Base-by-base conservation (phyloP, 495 filamentous ascomycete genomes). In the Neurospora sp. region DNA sequence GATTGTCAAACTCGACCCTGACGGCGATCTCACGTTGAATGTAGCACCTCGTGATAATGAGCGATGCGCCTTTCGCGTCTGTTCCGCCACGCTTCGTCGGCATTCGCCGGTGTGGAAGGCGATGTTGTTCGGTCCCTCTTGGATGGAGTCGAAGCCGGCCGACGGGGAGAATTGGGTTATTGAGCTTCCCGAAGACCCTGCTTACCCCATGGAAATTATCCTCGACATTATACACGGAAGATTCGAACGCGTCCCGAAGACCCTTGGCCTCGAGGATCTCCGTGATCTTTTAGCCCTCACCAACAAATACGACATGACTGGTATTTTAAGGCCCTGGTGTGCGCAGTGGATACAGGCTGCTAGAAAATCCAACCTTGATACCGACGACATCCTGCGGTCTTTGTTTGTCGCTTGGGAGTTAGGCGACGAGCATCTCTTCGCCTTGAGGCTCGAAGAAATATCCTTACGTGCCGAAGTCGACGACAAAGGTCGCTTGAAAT, bases 281-380 rank as follows among this genome's bases (percentile, higher is more conserved):
- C 76, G 76, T 27, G 72, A 78, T 35, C 72, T 81, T 5, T 74
- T 77, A 14, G 70, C 76, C 10, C 31, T 79, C 59, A 76, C 76
- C 23, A 77, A 81, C 69, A 81, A 80, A 42, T 81, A 79, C 66
- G 76, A 77, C 73, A 75, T 78, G 72, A 42, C 75, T 12, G 75
- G 74, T 37, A 40, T 80, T 62, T 4, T 79, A 2, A 72, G 72
- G 44, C 77, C 78, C 11, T 79, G 77, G 77, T 75, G 73, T 4
- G 72, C 39, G 9, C 70, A 72, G 14, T 80, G 78, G 78, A 72
- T 72, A 66, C 3, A 46, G 42, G n/a, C 8, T 0, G 42, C 42
- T 20, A 46, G 42, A 46, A n/a, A 20, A 4, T 18, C 3, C 42
- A 0, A 4, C 18, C 42, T 20, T 46, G 42, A 20, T 1, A 46